Evolutionary conservation across 1,284 basidiomycete species (phyloP), one percentile per base, ranked within the genome.

Genomic region (Irpex sp.): DNA sequence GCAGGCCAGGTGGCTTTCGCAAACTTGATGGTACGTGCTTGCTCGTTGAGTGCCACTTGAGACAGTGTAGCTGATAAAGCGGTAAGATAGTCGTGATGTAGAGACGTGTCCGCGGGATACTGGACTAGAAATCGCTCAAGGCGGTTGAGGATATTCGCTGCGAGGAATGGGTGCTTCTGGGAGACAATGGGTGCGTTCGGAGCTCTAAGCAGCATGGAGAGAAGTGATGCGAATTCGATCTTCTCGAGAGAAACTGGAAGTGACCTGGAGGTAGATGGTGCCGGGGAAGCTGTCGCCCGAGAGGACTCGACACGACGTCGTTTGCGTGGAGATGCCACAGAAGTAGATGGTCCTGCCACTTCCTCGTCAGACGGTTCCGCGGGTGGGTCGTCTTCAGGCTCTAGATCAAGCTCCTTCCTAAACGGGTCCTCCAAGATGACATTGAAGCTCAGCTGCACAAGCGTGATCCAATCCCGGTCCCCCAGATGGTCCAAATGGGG

Each of bases 401-500:
- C 9, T 15, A 40, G 63, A 21, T 75, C 74, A 21, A 87, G 72
- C 5, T 19, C 70, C 51, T 68, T 74, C 62, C 68, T 75, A 38
- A 95, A 73, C 0, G 82, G 79, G 69, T 92, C 88, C 11, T 82
- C 86, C 1, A 96, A 78, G 5, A 94, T 78, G 1, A 86, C 83
- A 65, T 93, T 91, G 78, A 96, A 96, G 60, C 86, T 87, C 40
- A 94, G 75, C 57, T 85, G 82, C 47, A 91, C 83, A 31, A 94
- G 75, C 19, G 77, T 76, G 7, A 87, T 74, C 96, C 96, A 98
- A 49, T 74, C 78, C 0, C 79, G 75, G 13, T 81, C 78, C 7
- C 87, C 85, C 62, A 97, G 73, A 68, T 91, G 86, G 37, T 96
- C 89, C 58, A 96, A 79, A 74, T 98, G 96, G 0, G 93, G 89